Conservation (phyloP, 2,329 filamentous ascomycete species). For the Monilinia fructigena region DNA sequence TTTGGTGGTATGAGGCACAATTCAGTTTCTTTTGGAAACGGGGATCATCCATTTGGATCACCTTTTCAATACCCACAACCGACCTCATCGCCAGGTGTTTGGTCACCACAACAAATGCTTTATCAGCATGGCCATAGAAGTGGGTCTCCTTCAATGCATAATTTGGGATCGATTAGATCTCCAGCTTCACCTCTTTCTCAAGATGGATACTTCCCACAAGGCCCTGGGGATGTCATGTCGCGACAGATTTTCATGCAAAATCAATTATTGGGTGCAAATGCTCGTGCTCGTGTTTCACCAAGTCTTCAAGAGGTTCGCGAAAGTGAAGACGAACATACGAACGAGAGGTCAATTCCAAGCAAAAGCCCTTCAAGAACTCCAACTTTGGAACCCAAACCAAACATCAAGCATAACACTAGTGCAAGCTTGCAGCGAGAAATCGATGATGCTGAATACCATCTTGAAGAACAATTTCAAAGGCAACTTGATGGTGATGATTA, state of each 20-base stretch:
- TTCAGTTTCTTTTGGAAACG: conserved; percentile 63
- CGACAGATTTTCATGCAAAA: conserved; percentile 50
- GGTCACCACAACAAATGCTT: conserved; percentile 54
- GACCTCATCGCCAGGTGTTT: conserved; percentile 55
- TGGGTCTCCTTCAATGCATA: conserved; percentile 63
- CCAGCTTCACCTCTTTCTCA: conserved; percentile 61
- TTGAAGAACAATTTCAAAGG: conserved; percentile 75
- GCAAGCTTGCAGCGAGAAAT: conserved; percentile 79
- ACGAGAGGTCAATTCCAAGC: conserved; percentile 27
- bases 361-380: conserved; percentile 57
- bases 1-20: conserved; percentile 63
- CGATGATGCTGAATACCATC: conserved; percentile 80
- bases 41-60: conserved; percentile 57
- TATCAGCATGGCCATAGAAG: conserved; percentile 53
- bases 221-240: conserved; percentile 41
- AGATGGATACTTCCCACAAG: conserved; percentile 41
- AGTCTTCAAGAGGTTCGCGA: conserved; percentile 72
- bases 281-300: conserved; percentile 53
- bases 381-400: conserved; percentile 51
- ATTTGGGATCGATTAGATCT: conserved; percentile 57
- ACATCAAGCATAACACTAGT: conserved; percentile 67
- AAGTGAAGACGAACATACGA: conserved; percentile 60
- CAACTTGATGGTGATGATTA: conserved; percentile 78
- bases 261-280: conserved; percentile 46
- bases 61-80: conserved; percentile 67